These are phyloP conservation scores for Cytospora schulzeri DNA, from an alignment of 2,329 filamentous ascomycete genomes.

Conservation along the genomic window DNA sequence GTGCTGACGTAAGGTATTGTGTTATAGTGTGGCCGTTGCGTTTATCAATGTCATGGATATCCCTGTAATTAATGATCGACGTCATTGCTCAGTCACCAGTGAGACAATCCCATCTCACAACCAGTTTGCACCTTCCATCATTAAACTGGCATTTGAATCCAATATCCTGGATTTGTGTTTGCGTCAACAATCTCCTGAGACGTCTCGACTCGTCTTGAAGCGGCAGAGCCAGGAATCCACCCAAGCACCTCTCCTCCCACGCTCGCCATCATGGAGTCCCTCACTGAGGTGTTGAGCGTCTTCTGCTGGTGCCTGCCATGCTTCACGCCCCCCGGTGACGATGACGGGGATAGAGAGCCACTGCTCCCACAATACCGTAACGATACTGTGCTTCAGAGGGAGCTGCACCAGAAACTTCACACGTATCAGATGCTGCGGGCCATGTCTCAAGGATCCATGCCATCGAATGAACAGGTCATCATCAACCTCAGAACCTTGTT, in stretches of 20 bases:
- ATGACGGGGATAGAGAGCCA: conserved; percentile 69
- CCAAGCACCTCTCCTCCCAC: background rate
- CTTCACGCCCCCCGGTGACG: conserved; percentile 59
- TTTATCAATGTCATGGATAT: background rate
- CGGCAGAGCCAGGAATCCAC: background rate
- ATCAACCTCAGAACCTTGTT: conserved; percentile 78
- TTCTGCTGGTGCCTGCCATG: conserved; percentile 59
- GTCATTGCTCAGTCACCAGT: conserved; percentile 16
- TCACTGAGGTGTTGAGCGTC: conserved; percentile 24
- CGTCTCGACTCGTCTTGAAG: background rate
- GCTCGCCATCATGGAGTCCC: conserved; percentile 18
- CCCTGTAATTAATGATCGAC: conserved; percentile 4
- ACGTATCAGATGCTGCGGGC: conserved; percentile 90
- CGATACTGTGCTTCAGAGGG: conserved; percentile 75
- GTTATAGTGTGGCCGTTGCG: background rate
- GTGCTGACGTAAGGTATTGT: conserved; percentile 11
- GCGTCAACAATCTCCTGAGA: background rate
- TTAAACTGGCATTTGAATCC: background rate
- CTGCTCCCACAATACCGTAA: conserved; percentile 82
- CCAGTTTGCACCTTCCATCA: background rate
- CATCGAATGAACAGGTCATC: conserved; percentile 82
- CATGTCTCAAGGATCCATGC: conserved; percentile 83
- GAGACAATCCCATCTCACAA: background rate
- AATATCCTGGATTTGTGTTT: too few species aligned
- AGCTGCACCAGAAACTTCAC: conserved; percentile 86